Evolutionary conservation across 2,329 filamentous ascomycete genomes (phyloP), one percentile per base, ranked within the genome.

Genomic region (Aureobasidium sp.): DNA sequence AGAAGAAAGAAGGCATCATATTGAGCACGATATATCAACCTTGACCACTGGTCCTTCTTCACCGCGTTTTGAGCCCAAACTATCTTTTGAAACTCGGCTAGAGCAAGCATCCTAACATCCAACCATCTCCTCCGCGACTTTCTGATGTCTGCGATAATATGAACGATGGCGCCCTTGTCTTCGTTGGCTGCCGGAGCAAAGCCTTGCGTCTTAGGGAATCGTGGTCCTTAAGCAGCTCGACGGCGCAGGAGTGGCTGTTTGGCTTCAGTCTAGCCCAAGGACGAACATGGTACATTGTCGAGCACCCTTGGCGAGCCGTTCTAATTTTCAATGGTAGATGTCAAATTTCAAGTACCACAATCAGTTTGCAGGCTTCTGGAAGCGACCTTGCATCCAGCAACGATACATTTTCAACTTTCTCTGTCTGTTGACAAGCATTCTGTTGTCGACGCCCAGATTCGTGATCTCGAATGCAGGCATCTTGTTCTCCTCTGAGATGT

Each of bases 371-470:
- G 76, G 72, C 77, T 92, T 93, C 70, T 81, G 84, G 74, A 62
- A 62, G 5, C 86, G 84, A 34, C 89, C 90, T 75, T 95, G 90
- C 73, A 95, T 84, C 91, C 94, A 99, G 79, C 93, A 97, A 64
- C 94, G 86, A 76, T 97, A 97, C 94, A 99, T 99, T 78, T 97
- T 99, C 53, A 96, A 80, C 76, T 91, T 88, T 70, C 87, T 84
- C 61, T 92, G 90, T 66, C 94, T 85, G 74, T 99, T 99, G 62
- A 99, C 91, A 61, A 99, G 82, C 79, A 99, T 82, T 64, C 94
- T 86, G 67, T 91, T 86, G 73, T 99, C 94, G 61, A 93, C 83
- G 29, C 88, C 94, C 39, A 97, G 82, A 51, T 94, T 84, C 62
- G 89, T 78, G 51, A 96, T 78, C 53, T 91, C 84, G 69, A 97